Percentiles rank a stretch among this genome's conserved stretches.
phyloP scores from a whole-genome alignment of 148 eudicot genomes.

The Cornus controversa region DNA sequence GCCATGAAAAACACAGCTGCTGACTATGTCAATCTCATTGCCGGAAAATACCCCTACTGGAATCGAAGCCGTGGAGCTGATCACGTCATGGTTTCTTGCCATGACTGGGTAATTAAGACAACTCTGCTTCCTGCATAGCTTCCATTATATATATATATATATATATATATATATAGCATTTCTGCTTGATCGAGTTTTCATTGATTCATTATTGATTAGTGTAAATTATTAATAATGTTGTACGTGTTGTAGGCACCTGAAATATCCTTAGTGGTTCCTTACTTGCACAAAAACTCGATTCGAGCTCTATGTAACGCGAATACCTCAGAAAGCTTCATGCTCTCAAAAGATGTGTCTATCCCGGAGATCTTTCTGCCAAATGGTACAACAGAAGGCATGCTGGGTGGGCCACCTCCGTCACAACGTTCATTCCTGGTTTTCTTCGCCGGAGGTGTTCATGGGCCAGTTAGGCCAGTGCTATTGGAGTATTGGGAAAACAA shows the following conservation, averaged over 20 bases:
- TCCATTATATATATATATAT: too few species aligned
- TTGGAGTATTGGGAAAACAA: slow-evolving; percentile 78
- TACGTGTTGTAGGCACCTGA: slow-evolving; percentile 68
- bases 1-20: slow-evolving; percentile 47
- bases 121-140: not conserved
- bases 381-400: slow-evolving; percentile 41
- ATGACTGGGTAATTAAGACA: slow-evolving; percentile 76
- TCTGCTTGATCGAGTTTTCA: too few species aligned
- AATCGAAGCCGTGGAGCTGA: slow-evolving; percentile 74
- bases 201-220: too few species aligned
- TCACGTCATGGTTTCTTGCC: slow-evolving; percentile 85
- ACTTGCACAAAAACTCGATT: slow-evolving; percentile 54
- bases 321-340: slow-evolving; percentile 73
- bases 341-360: slow-evolving; percentile 64
- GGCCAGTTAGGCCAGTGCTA: slow-evolving; percentile 70
- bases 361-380: slow-evolving; percentile 68
- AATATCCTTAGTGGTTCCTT: slow-evolving; percentile 53
- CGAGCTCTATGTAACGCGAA: slow-evolving; percentile 83
- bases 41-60: slow-evolving; percentile 60
- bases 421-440: slow-evolving; percentile 51
- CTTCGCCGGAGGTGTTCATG: slow-evolving; percentile 81
- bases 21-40: slow-evolving; percentile 49
- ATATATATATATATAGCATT: too few species aligned
- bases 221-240: too few species aligned
- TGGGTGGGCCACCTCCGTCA: slow-evolving; percentile 81